These are phyloP conservation scores for Geotrichum carabidarum DNA, from an alignment of 1,139 yeast species.

Conservation along the genomic window DNA sequence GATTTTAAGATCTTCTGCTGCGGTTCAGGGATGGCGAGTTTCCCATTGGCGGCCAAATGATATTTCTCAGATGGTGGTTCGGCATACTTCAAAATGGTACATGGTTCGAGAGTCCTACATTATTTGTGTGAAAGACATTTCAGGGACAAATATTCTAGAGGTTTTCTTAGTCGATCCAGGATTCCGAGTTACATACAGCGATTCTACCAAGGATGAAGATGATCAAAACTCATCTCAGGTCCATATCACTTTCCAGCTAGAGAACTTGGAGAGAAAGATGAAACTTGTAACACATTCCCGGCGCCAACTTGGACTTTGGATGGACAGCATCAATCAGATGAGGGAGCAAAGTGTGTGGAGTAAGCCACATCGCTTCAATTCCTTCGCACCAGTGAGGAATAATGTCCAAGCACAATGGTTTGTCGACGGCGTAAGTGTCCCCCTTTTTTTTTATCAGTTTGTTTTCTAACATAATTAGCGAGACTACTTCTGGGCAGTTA, in stretches of 20 bases:
- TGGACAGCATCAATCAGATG: conserved; percentile 67
- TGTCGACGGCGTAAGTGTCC: conserved; percentile 62
- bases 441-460: neutral
- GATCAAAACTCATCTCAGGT: conserved; percentile 19
- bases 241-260: conserved; percentile 54
- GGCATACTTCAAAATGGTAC: conserved; percentile 92
- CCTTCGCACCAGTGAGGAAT: conserved; percentile 87
- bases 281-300: conserved; percentile 70
- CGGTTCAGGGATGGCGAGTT: conserved; percentile 92
- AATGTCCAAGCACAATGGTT: conserved; percentile 93
- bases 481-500: conserved; percentile 94
- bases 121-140: conserved; percentile 77
- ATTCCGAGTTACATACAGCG: conserved; percentile 47
- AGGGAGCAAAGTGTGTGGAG: conserved; percentile 66
- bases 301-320: conserved; percentile 70
- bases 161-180: conserved; percentile 77
- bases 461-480: conserved; percentile 19
- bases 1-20: conserved; percentile 74
- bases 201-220: conserved; percentile 14
- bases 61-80: conserved; percentile 62
- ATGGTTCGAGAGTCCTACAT: conserved; percentile 78
- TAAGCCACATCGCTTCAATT: conserved; percentile 65
- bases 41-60: conserved; percentile 81
- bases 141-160: conserved; percentile 83
- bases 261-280: conserved; percentile 73